Conservation (phyloP, 305 asterid genomes). For the Fraxinus baroniana region DNA sequence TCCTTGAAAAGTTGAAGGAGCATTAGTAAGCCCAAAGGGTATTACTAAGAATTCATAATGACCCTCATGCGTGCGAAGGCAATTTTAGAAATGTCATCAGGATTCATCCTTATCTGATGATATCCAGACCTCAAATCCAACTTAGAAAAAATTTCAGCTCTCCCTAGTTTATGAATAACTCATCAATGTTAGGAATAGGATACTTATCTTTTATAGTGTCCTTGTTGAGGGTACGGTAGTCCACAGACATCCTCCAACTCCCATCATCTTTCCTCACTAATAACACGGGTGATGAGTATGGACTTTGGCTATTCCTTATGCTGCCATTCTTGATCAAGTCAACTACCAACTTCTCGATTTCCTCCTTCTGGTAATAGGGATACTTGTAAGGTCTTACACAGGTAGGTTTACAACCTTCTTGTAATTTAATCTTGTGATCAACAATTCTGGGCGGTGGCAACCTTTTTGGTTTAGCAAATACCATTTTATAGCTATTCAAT, state of each 20-base stretch:
- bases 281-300: not conserved
- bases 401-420: not conserved
- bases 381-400: not conserved
- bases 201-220: not conserved
- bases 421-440: not conserved
- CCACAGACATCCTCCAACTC: not conserved
- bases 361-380: not conserved
- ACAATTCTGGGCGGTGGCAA: not conserved
- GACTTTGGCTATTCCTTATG: not conserved
- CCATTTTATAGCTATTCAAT: no score
- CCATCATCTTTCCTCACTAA: not conserved
- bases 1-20: not conserved
- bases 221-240: not conserved
- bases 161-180: not conserved
- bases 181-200: not conserved
- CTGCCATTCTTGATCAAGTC: not conserved
- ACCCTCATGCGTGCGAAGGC: not conserved
- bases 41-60: not conserved
- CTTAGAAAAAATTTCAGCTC: not conserved
- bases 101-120: not conserved
- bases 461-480: no score
- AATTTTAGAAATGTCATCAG: not conserved
- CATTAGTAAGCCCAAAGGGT: not conserved
- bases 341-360: not conserved
- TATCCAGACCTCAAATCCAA: not conserved